Percentiles rank a stretch among this genome's conserved stretches.
phyloP scores from a whole-genome alignment of 371 early-diverging fungal genomes.

The Basidiobolus meristosporus region DNA sequence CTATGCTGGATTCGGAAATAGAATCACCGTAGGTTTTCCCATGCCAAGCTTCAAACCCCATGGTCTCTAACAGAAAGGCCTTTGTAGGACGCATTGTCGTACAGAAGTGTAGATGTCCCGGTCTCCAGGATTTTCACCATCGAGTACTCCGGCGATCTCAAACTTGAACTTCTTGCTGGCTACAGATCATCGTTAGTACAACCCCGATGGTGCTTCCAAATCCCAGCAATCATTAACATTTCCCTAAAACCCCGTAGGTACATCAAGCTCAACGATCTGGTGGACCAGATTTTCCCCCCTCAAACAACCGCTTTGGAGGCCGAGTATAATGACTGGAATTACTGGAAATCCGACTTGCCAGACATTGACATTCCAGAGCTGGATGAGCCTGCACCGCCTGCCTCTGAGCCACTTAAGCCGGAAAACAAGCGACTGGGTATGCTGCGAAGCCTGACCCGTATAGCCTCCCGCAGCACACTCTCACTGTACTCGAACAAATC shows the following conservation, averaged over 20 bases:
- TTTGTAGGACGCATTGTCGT: constrained; percentile 68
- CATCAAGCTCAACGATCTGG: constrained; percentile 73
- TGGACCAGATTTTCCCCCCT: constrained; percentile 91
- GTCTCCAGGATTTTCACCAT: constrained; percentile 92
- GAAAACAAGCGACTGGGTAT: constrained; percentile 8
- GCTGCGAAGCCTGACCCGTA: constrained; percentile 7
- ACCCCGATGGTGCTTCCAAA: constrained; percentile 1
- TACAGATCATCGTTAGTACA: constrained; percentile 52
- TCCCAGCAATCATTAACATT: neutral
- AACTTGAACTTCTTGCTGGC: constrained; percentile 65
- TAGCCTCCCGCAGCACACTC: neutral
- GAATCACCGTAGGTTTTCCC: constrained; percentile 11
- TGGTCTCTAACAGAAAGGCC: neutral
- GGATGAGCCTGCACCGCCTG: constrained; percentile 8
- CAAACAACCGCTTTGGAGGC: constrained; percentile 10
- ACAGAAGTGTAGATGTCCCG: constrained; percentile 88
- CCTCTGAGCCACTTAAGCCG: constrained; percentile 2
- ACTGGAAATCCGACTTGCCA: constrained; percentile 46
- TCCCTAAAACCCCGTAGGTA: too few relatives aligned
- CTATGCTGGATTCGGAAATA: constrained; percentile 97
- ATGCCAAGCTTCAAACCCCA: neutral
- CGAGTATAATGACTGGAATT: constrained; percentile 75
- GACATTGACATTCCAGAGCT: constrained; percentile 26
- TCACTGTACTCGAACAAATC: neutral
- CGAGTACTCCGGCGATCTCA: constrained; percentile 81